Evolutionary conservation across 768 basidiomycete species (phyloP).

Genomic region (Trametes cubensis): DNA sequence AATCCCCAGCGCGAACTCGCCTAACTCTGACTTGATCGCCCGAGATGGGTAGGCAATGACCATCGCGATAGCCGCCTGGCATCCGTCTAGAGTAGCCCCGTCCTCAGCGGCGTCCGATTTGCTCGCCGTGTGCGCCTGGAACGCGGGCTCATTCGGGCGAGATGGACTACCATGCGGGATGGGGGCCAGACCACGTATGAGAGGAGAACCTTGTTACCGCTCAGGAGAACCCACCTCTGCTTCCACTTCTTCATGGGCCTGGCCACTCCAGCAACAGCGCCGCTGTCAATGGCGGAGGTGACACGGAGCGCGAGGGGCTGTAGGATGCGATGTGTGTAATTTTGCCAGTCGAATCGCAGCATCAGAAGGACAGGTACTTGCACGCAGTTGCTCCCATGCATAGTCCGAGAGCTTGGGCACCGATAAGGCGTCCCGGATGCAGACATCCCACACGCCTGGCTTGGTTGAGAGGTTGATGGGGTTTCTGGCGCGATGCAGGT

Average conservation of each 20-base stretch:
- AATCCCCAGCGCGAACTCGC: slow-evolving; percentile 15
- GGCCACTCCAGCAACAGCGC: not conserved
- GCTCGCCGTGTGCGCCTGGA: not conserved
- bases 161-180: not conserved
- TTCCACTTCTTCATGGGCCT: slow-evolving; percentile 17
- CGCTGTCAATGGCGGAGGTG: slow-evolving; percentile 2
- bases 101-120: slow-evolving; percentile 1
- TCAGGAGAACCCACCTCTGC: slow-evolving; percentile 8
- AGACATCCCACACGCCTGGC: slow-evolving; percentile 16
- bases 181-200: slow-evolving; percentile 7
- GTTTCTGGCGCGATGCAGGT: not conserved
- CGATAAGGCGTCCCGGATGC: slow-evolving; percentile 6
- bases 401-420: slow-evolving; percentile 10
- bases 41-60: slow-evolving; percentile 12
- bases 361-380: slow-evolving; percentile 12
- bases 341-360: not conserved
- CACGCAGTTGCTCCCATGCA: slow-evolving; percentile 18
- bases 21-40: not conserved
- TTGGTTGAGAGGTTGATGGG: not conserved
- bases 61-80: slow-evolving; percentile 11
- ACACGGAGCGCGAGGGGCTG: slow-evolving; percentile 21
- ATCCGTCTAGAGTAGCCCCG: not conserved
- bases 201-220: not conserved
- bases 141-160: not conserved
- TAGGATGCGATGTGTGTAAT: not conserved